Evolutionary conservation across 441 rosid species (phyloP).

Genomic region (Croton setiger): DNA sequence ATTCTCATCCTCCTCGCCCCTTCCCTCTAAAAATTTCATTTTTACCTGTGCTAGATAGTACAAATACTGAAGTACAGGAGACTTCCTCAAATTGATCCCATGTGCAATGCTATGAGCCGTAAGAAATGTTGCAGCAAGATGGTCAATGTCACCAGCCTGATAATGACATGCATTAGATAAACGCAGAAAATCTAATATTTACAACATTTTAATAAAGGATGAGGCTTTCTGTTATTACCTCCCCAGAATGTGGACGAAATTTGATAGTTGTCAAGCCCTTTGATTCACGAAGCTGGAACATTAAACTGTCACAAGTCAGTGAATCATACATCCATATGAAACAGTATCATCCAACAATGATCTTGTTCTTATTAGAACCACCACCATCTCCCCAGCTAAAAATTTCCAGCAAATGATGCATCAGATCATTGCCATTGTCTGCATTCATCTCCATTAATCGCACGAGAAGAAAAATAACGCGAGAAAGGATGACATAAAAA

Average conservation of each 20-base stretch:
- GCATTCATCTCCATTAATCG: neutral
- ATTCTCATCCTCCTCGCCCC: neutral
- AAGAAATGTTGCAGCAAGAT: constrained; percentile 97
- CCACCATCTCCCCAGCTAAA: neutral
- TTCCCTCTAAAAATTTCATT: neutral
- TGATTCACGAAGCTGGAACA: constrained; percentile 88
- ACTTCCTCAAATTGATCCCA: constrained; percentile 93
- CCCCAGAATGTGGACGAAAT: constrained; percentile 94
- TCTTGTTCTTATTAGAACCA: neutral
- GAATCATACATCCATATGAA: constrained; percentile 10
- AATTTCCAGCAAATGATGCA: neutral
- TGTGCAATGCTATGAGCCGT: constrained; percentile 93
- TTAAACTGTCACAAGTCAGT: constrained; percentile 18
- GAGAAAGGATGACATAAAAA: neutral
- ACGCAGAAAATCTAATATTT: constrained; percentile 9
- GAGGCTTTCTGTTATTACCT: constrained; percentile 45
- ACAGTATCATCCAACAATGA: neutral
- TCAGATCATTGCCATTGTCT: neutral
- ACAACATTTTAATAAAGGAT: neutral
- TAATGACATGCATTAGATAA: constrained; percentile 24
- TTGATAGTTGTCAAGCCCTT: constrained; percentile 98
- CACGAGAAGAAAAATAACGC: neutral
- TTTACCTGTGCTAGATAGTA: constrained; percentile 92
- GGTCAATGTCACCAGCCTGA: constrained; percentile 99
- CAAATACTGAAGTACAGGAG: constrained; percentile 98